Evolutionary conservation across 2,329 filamentous ascomycete genomes (phyloP).

Genomic region (Colletotrichum godetiae): DNA sequence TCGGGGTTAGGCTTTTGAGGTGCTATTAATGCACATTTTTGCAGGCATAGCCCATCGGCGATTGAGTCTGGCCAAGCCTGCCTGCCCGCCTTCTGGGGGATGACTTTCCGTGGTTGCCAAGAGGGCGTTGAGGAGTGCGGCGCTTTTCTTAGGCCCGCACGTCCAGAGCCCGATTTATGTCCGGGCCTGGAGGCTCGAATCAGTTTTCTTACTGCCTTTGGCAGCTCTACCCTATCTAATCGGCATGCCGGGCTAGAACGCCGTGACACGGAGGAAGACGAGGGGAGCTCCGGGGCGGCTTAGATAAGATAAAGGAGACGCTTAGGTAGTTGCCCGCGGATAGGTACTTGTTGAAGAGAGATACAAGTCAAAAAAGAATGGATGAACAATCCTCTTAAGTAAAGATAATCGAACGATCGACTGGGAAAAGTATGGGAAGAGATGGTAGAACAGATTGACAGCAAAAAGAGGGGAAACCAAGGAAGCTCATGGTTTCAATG

Average conservation of each 20-base stretch:
- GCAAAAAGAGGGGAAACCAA: neutral
- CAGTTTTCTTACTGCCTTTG: conserved; percentile 1
- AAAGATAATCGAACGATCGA: neutral
- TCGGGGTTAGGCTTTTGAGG: conserved; percentile 33
- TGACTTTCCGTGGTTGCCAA: conserved; percentile 28
- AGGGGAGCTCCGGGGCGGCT: neutral
- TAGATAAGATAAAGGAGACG: neutral
- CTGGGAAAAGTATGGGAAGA: neutral
- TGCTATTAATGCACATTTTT: neutral
- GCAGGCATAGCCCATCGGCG: conserved; percentile 27
- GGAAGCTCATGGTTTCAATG: neutral
- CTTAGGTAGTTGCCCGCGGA: neutral
- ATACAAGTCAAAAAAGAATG: neutral
- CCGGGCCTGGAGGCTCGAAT: neutral
- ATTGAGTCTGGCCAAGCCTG: conserved; percentile 23
- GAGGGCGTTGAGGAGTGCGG: neutral
- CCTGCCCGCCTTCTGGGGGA: neutral
- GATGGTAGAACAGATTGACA: neutral
- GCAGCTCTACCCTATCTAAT: conserved; percentile 33
- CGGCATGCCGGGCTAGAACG: neutral
- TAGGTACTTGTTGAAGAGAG: neutral
- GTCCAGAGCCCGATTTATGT: conserved; percentile 32
- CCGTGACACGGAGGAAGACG: neutral
- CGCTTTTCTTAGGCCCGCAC: neutral
- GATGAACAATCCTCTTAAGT: neutral